Base-by-base conservation (phyloP, 768 basidiomycete species). In the Myochromella boudieri region DNA sequence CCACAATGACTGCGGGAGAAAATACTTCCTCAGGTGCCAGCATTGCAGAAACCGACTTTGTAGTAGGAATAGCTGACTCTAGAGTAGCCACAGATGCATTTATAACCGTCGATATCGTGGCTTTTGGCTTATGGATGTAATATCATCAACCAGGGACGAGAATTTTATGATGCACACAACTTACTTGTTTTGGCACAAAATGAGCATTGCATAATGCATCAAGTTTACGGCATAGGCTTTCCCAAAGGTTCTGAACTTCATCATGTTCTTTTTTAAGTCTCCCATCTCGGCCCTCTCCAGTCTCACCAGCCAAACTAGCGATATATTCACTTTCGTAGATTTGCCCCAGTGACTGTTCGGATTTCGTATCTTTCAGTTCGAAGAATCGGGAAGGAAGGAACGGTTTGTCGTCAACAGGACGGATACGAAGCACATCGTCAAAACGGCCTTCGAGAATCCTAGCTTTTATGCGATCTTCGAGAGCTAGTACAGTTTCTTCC, bases 201-300 rank as follows among this genome's bases (percentile, higher is more conserved):
- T 97, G 91, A 1, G 94, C 85, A 61, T 97, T 98, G 63, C 89
- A 91, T 27, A 98, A 70, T 15, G 95, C 92, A 67, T 98, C 97
- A 27, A 98, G 72, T 61, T 95, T 97, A 36, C 78, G 72, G 47
- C 85, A 91, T 27, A 99, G 85, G 37, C 76, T 78, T 44, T 91
- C 89, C 91, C 95, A 98, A 8, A 85, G 56, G 40, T 73, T 70
- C 46, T 88, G 84, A 42, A 98, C 84, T 63, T 90, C 94, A 11
- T 85, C 82, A 63, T 97, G 95, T 63, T 97, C 91, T 60, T 89
- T 87, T 60, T 77, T 72, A 28, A 97, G 72, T 63, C 91, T 94
- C 15, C 87, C 92, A 54, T 98, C 95, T 6, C 92, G 76, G 56
- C 95, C 90, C 54, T 93, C 88, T 1, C 68, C 69, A 2, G 70